Percentiles rank a stretch among this genome's conserved stretches.
These are phyloP conservation scores for Aquilaria malaccensis DNA, from an alignment of 345 rosid genomes.

Conservation along the genomic window DNA sequence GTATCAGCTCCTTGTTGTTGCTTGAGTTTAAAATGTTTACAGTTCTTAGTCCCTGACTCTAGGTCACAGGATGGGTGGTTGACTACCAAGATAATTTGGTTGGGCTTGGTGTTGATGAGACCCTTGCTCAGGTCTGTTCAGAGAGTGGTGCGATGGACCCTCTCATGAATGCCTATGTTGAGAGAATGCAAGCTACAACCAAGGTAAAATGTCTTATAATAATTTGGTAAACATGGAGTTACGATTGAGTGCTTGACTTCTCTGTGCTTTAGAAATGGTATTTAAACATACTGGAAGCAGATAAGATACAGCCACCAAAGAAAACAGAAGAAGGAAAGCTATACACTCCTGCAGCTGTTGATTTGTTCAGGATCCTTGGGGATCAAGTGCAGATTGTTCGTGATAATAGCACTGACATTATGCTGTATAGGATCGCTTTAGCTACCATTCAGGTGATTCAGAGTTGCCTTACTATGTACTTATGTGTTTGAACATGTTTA, in stretches of 20 bases:
- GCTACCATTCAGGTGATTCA: constrained; percentile 86
- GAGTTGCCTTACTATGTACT: background rate
- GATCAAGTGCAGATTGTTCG: constrained; percentile 99
- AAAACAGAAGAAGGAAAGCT: constrained; percentile 98
- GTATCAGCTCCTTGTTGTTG: constrained; percentile 10
- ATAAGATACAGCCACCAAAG: constrained; percentile 95
- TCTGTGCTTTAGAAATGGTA: constrained; percentile 83
- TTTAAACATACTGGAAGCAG: constrained; percentile 89
- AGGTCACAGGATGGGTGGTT: constrained; percentile 99
- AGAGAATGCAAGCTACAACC: constrained; percentile 99
- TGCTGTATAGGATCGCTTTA: constrained; percentile 93
- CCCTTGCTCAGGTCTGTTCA: constrained; percentile 98
- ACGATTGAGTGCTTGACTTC: no score
- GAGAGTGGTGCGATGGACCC: constrained; percentile 99
- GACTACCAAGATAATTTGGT: constrained; percentile 95
- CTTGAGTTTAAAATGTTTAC: constrained; percentile 9
- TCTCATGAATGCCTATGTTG: constrained; percentile 93
- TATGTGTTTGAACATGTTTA: background rate
- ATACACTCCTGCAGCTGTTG: constrained; percentile 99
- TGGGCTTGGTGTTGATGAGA: constrained; percentile 98
- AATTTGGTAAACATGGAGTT: no score
- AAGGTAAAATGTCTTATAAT: constrained; percentile 36
- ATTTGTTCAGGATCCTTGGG: constrained; percentile 95
- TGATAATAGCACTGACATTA: constrained; percentile 94
- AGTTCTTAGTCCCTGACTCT: constrained; percentile 22